Evolutionary conservation across 768 basidiomycete genomes (phyloP).

Genomic region (Mycena amicta): DNA sequence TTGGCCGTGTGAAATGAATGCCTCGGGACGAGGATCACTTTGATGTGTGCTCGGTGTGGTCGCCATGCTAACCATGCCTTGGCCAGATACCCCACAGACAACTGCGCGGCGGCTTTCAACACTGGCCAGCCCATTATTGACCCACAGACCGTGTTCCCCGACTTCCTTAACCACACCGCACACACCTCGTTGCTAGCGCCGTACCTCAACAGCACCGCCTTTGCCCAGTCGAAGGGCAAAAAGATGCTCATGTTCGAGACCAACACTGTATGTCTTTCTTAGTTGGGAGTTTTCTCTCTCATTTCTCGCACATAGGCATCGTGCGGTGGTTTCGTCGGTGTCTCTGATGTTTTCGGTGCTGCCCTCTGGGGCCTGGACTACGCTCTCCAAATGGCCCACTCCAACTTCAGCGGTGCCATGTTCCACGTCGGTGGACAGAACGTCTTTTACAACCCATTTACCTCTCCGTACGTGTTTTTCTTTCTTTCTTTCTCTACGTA

Average conservation of each 20-base stretch:
- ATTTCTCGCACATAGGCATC: slow-evolving; percentile 2
- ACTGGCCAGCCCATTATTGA: slow-evolving; percentile 15
- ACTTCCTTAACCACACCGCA: slow-evolving; percentile 16
- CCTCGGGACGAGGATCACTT: too few relatives aligned
- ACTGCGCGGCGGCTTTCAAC: slow-evolving; percentile 17
- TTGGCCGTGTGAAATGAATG: too few relatives aligned
- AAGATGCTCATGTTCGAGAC: slow-evolving; percentile 17
- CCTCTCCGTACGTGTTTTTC: too few relatives aligned
- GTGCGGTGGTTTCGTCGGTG: slow-evolving; percentile 41
- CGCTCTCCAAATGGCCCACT: slow-evolving; percentile 40
- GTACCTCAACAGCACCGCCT: slow-evolving; percentile 16
- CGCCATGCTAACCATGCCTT: background rate
- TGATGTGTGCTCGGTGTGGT: background rate
- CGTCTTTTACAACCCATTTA: slow-evolving; percentile 31
- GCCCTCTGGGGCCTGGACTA: slow-evolving; percentile 48
- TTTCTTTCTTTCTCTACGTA: too few relatives aligned
- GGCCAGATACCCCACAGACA: slow-evolving; percentile 15
- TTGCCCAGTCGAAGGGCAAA: slow-evolving; percentile 5
- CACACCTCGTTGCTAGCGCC: slow-evolving; percentile 8
- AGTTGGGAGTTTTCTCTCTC: background rate
- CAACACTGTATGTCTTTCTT: slow-evolving; percentile 10
- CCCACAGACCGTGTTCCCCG: slow-evolving; percentile 17
- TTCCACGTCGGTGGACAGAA: slow-evolving; percentile 26
- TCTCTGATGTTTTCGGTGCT: slow-evolving; percentile 46
- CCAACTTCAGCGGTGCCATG: slow-evolving; percentile 35